These are phyloP conservation scores for Papiliotrema flavescens DNA, from an alignment of 1,284 basidiomycete species.

Conservation along the genomic window DNA sequence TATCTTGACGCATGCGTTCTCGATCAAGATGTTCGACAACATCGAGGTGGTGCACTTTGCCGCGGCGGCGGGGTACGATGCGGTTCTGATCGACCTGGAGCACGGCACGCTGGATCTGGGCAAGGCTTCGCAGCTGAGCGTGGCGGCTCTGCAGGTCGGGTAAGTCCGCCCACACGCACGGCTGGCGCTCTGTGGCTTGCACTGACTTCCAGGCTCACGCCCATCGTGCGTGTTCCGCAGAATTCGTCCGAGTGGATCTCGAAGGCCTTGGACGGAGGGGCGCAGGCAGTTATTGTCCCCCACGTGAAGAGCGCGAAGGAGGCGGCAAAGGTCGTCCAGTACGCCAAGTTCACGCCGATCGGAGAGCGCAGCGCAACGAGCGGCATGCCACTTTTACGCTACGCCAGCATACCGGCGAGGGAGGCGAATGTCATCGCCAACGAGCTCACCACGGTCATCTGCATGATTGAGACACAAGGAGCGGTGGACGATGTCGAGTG, in stretches of 20 bases:
- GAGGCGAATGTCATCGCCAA: constrained; percentile 16
- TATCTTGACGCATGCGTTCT: constrained; percentile 16
- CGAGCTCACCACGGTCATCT: constrained; percentile 18
- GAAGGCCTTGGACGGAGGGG: constrained; percentile 18
- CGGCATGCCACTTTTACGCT: constrained; percentile 16
- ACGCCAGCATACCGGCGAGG: constrained; percentile 13
- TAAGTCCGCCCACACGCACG: constrained; percentile 4
- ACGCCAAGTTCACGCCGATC: constrained; percentile 15
- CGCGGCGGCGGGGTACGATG: constrained; percentile 16
- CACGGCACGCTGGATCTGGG: constrained; percentile 15
- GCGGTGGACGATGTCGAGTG: constrained; percentile 18
- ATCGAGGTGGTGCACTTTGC: constrained; percentile 20
- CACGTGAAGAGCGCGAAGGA: constrained; percentile 19
- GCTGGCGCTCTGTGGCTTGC: not conserved
- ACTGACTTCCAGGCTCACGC: constrained; percentile 8
- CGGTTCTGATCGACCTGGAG: constrained; percentile 20
- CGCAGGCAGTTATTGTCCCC: constrained; percentile 23
- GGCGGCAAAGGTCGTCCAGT: constrained; percentile 15
- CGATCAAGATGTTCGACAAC: constrained; percentile 16
- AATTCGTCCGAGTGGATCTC: constrained; percentile 24
- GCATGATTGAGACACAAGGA: constrained; percentile 20
- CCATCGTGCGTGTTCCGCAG: constrained; percentile 21
- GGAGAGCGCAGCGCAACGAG: constrained; percentile 17
- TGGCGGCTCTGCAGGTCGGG: constrained; percentile 15
- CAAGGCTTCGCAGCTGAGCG: constrained; percentile 10